These are phyloP conservation scores for Exophiala oligosperma DNA, from an alignment of 2,329 filamentous ascomycete genomes.

Conservation along the genomic window DNA sequence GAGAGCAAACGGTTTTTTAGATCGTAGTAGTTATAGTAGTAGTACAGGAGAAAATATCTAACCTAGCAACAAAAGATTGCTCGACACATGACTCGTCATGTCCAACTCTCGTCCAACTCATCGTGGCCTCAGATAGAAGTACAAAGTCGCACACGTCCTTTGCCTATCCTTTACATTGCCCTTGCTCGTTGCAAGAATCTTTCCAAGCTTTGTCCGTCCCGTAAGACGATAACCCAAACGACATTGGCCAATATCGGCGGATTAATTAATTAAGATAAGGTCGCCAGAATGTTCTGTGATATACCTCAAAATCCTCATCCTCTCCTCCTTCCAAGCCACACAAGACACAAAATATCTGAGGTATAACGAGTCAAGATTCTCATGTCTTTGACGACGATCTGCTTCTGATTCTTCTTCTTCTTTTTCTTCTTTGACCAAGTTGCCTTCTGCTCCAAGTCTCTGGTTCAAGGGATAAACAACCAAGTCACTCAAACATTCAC, in stretches of 20 bases:
- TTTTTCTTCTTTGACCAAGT: not conserved
- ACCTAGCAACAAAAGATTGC: not conserved
- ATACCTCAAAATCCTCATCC: no score
- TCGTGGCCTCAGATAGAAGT: no score
- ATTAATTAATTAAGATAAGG: no score
- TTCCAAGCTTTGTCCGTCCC: not conserved
- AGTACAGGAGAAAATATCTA: conserved; percentile 1
- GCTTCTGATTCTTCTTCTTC: no score
- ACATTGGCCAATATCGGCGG: not conserved
- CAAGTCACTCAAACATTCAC: not conserved
- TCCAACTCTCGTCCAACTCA: not conserved
- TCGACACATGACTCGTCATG: not conserved
- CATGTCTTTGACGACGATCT: no score
- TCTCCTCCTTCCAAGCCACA: no score
- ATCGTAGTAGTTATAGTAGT: not conserved
- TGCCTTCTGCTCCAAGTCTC: not conserved
- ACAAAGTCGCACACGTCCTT: not conserved
- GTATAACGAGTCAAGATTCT: no score
- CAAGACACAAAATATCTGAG: no score
- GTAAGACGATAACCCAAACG: not conserved
- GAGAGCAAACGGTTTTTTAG: not conserved
- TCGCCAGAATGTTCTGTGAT: no score
- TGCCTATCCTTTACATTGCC: not conserved
- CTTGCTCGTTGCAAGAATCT: not conserved
- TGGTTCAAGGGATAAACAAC: not conserved